phyloP scores from a whole-genome alignment of 106 monocot species.

The Dendrobium huoshanense region DNA sequence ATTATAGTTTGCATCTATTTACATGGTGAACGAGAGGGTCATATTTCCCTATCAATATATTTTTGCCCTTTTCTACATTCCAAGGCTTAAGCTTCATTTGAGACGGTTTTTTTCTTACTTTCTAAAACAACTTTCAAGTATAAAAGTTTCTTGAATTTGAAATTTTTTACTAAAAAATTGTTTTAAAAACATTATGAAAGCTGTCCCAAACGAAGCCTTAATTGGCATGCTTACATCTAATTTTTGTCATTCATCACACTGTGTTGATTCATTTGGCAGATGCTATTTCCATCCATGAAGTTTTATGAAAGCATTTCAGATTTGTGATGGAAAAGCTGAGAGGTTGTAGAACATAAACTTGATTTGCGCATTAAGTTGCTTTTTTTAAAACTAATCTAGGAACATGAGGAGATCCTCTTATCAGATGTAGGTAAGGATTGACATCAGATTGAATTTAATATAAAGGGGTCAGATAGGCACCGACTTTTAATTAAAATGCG shows the following conservation, averaged over 20 bases:
- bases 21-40: no score
- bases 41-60: no score
- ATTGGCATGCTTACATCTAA: background rate
- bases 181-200: no score
- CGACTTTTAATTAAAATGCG: background rate
- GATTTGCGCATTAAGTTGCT: background rate
- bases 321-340: background rate
- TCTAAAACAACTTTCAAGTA: no score
- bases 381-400: background rate
- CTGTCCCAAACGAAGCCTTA: no score
- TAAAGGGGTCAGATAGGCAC: background rate
- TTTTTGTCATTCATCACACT: background rate
- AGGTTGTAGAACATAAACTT: background rate
- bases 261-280: background rate
- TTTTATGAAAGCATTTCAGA: background rate
- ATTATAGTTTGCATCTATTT: no score
- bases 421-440: background rate
- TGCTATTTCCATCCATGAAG: background rate
- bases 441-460: background rate
- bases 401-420: no score
- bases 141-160: no score
- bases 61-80: no score
- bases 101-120: no score
- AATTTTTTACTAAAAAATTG: no score
- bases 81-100: no score